phyloP scores from a whole-genome alignment of 2,329 filamentous ascomycete genomes.

The Colletotrichum eleusines region DNA sequence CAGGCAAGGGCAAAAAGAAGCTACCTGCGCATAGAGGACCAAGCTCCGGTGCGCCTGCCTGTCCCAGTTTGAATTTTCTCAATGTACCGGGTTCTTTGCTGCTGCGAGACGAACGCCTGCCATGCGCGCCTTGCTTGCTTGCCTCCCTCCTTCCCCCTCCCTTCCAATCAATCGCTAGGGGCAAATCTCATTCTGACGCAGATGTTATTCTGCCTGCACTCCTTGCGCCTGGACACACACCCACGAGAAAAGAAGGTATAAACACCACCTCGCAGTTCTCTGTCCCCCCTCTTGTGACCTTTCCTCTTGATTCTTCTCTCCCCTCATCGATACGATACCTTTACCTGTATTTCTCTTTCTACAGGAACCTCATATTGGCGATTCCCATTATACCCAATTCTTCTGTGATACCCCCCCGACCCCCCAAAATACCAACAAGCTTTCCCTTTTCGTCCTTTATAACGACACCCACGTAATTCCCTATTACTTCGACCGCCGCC shows the following conservation, averaged over 20 bases:
- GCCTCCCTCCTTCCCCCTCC: not conserved
- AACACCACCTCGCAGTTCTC: conserved; percentile 31
- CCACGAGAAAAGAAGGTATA: conserved; percentile 19
- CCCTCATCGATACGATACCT: conserved; percentile 34
- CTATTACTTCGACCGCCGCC: not conserved
- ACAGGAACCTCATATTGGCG: conserved; percentile 34
- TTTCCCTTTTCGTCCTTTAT: conserved; percentile 18
- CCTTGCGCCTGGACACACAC: conserved; percentile 11
- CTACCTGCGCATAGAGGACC: conserved; percentile 17
- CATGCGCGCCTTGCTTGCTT: conserved; percentile 15
- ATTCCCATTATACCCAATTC: conserved; percentile 39
- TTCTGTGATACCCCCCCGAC: conserved; percentile 36
- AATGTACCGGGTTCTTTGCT: conserved; percentile 9
- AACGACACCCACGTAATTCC: conserved; percentile 19
- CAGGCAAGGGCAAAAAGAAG: conserved; percentile 17
- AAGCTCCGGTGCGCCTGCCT: conserved; percentile 26
- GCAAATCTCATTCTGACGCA: conserved; percentile 36
- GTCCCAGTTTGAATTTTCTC: not conserved
- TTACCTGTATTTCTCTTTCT: conserved; percentile 26
- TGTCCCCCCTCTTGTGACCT: not conserved
- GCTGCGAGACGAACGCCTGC: conserved; percentile 13
- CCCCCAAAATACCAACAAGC: conserved; percentile 1
- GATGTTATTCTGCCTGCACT: not conserved
- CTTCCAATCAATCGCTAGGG: conserved; percentile 15
- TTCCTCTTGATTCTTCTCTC: not conserved